Base-by-base conservation (phyloP, 768 basidiomycete species). In the Russula brevipes region DNA sequence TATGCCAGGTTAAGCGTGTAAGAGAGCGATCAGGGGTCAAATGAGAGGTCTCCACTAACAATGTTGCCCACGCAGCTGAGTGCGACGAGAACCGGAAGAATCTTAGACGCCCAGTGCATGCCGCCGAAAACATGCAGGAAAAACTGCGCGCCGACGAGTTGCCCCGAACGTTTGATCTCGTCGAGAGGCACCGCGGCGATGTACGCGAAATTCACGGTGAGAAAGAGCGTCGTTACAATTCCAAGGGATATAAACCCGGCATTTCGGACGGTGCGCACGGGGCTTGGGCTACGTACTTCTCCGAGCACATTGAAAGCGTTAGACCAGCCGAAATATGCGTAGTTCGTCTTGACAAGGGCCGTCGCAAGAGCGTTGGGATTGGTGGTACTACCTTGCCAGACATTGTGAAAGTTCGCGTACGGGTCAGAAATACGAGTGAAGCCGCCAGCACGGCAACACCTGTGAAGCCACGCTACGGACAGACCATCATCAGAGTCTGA, bases 91-190 rank as follows among this genome's bases (percentile, higher is more conserved):
- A 66, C 46, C 1, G 67, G 64, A 33, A 68, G 54, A 11, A 66
- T 57, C 58, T 66, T 68, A 19, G 64, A 59, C 19, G 67, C 60
- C 19, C 75, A 74, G 10, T 72, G 70, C 14, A 70, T 72, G 0
- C 81, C 80, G 57, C 81, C 80, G 57, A 82, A 84, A 8, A 83
- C 80, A 14, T 76, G 76, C 35, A 75, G 68, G 71, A 84, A 83
- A 72, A 83, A 84, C 17, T 80, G 70, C 33, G 77, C 78, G 2
- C 79, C 82, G 7, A 80, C 74, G 41, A 81, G 75, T 56, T 79
- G 76, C 31, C 77, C 77, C 0, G 80, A 79, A 30, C 69, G 70
- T 6, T 73, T 70, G 46, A 82, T 80, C 42, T 77, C 69, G 44
- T 76, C 79, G 57, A 76, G 75, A 2, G 81, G 79, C 16, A 82